Base-by-base conservation (phyloP, 192 early-diverging fungal species). In the Coemansia sp. region DNA sequence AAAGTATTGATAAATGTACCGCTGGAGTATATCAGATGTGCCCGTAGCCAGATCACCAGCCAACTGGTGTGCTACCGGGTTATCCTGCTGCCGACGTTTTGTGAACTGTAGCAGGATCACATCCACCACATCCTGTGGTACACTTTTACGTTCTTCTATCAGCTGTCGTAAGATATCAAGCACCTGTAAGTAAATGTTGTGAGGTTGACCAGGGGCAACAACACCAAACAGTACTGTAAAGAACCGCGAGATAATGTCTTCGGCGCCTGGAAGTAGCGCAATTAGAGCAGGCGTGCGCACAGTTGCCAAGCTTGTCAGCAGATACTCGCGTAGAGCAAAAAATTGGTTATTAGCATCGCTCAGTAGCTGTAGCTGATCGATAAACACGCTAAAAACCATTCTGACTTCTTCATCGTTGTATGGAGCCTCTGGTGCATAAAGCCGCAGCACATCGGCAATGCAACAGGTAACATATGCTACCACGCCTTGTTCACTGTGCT, bases 1-100 rank as follows among this genome's bases (percentile, higher is more conserved):
- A 83, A 98, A 96, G 76, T 96, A 92, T 88, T 95, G 92, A 63
- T 89, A 95, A 11, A 97, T 87, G 72, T 95, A 95, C 66, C 91
- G 85, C 74, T 98, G 97, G 30, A 98, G 86, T 2, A 87, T 78
- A 31, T 94, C 94, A 0, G 92, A 80, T 46, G 87, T 84, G 10
- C 68, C 72, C 29, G 85, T 90, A 60, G 91, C 94, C 39, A 97
- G 72, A 57, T 95, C 94, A 27, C 89, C 75, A 6, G 95, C 93
- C 67, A 98, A 76, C 69, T 89, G 81, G 71, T 88, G 84, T 3
- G 89, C 87, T 17, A 89, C 82, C 10, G 84, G 71, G 61, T 91
- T 90, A 24, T 88, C 83, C 65, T 82, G 83, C 85, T 89, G 89
- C 66, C 85, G 75, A 63, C 87, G 89, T 62, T 88, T 86, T 14